A percentile compares a stretch with the other conserved stretches of the same genome.
Conservation (phyloP, 2,329 filamentous ascomycete genomes). For the Achaetomium macrosporum region DNA sequence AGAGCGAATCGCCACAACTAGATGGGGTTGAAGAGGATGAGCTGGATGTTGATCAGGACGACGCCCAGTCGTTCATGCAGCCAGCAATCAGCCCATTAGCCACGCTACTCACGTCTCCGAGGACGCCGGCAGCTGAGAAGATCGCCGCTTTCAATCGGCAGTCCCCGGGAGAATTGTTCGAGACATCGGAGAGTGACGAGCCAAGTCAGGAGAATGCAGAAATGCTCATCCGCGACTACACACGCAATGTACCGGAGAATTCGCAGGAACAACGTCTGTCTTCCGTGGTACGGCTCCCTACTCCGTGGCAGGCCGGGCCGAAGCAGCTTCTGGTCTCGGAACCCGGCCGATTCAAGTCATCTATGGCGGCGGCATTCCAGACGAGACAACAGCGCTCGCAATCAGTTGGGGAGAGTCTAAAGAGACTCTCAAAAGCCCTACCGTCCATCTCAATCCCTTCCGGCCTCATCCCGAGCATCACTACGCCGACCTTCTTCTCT, state of each 20-base stretch:
- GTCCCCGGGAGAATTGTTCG: slow-evolving; percentile 32
- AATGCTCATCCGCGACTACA: background rate
- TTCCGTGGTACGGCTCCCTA: slow-evolving; percentile 18
- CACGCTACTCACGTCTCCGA: slow-evolving; percentile 48
- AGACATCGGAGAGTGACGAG: slow-evolving; percentile 10
- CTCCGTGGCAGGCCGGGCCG: slow-evolving; percentile 39
- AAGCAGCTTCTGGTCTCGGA: slow-evolving; percentile 33
- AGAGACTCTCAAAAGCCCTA: slow-evolving; percentile 50
- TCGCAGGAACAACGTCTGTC: slow-evolving; percentile 13
- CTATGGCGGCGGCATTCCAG: slow-evolving; percentile 42
- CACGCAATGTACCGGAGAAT: background rate
- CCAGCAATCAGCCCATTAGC: slow-evolving; percentile 53
- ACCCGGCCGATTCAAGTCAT: slow-evolving; percentile 27
- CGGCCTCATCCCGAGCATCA: slow-evolving; percentile 33
- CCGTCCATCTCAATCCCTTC: slow-evolving; percentile 48
- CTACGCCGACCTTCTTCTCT: slow-evolving; percentile 36
- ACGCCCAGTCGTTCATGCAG: slow-evolving; percentile 54
- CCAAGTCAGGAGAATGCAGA: background rate
- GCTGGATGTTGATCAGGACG: slow-evolving; percentile 45
- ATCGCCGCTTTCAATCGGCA: slow-evolving; percentile 46
- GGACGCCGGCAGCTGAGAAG: slow-evolving; percentile 53
- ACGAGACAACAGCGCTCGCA: slow-evolving; percentile 44
- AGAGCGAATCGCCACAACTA: slow-evolving; percentile 3
- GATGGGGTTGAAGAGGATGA: slow-evolving; percentile 31
- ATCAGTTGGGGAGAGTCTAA: slow-evolving; percentile 53